These are phyloP conservation scores for Onygenales sp. DNA, from an alignment of 2,329 filamentous ascomycete species.

Conservation along the genomic window DNA sequence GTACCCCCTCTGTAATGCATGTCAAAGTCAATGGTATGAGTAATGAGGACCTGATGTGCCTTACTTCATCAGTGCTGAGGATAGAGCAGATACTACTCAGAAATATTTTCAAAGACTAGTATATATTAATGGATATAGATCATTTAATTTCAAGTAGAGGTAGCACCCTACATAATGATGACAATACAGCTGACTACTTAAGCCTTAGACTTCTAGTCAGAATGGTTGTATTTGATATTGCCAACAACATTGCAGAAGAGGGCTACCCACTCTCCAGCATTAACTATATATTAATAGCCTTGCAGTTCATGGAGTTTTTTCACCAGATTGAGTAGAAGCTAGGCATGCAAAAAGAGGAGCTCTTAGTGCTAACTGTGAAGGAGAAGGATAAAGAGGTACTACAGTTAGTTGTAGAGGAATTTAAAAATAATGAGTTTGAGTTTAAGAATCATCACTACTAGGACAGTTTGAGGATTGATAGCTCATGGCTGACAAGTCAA, in stretches of 20 bases:
- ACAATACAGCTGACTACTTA: constrained; percentile 1
- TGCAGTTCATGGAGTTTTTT: constrained; percentile 17
- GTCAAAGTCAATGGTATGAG: constrained; percentile 11
- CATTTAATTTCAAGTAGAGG: too few relatives aligned
- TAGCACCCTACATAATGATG: fast-evolving
- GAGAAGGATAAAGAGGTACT: background rate
- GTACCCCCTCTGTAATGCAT: constrained; percentile 21
- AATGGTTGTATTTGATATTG: background rate
- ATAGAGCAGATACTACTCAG: background rate
- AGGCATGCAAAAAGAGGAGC: constrained; percentile 1
- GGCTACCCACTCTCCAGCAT: constrained; percentile 20
- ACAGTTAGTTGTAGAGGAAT: background rate
- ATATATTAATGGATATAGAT: too few relatives aligned
- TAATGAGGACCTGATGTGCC: constrained; percentile 11
- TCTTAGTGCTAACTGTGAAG: background rate
- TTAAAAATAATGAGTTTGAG: background rate
- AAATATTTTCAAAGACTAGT: background rate
- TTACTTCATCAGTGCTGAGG: constrained; percentile 1
- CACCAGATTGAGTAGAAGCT: constrained; percentile 20
- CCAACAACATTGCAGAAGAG: background rate
- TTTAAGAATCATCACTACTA: too few relatives aligned
- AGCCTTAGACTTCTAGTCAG: background rate
- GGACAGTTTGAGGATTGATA: too few relatives aligned
- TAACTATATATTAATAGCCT: constrained; percentile 26
- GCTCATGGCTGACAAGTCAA: too few relatives aligned